Evolutionary conservation across 2,329 filamentous ascomycete genomes (phyloP), one percentile per base, ranked within the genome.

Genomic region (Ophiostoma novo-ulmi): DNA sequence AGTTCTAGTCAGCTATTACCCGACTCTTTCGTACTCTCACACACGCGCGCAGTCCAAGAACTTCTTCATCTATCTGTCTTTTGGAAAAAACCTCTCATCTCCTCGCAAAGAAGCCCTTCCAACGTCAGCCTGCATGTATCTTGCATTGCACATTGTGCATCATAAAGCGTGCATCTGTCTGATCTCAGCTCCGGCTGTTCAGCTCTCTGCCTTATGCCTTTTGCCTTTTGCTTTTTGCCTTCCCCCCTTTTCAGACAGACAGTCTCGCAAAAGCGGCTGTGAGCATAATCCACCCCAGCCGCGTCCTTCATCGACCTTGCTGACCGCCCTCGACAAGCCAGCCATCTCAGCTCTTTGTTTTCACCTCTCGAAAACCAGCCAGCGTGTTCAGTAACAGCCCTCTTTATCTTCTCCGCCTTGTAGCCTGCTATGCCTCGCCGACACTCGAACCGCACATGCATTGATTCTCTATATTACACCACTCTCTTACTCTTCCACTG

Each of bases 241-340:
- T 20, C 44, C 44, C 31, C 31, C 39, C 22, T 17, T 58, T 26
- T 11, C 52, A 22, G 52, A 58, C 52, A n/a, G 11, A 48, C 14
- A 58, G 22, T 58, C 48, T 58, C 52, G 52, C 52, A 58, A 26
- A 58, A 58, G 52, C 22, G n/a, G 52, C 52, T 58, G 52, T 58
- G 52, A 58, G 52, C 52, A 58, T 26, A 58, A 26, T 22, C 52
- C 52, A 17, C 52, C n/a, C 22, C n/a, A 22, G 52, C n/a, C n/a
- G 52, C 4, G 52, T 58, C 10, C 7, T 26, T 26, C 52, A 22
- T 58, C 52, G n/a, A 58, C n/a, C 22, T 58, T 58, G 22, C 44
- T 48, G 44, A 48, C 44, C 44, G 44, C 44, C 17, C 44, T 48
- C 44, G 5, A 20, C 44, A 48, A n/a, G 41, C 41, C 14, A 44